Base-by-base conservation (phyloP, 164 flowering plant species). In the Vitis rotundifolia region DNA sequence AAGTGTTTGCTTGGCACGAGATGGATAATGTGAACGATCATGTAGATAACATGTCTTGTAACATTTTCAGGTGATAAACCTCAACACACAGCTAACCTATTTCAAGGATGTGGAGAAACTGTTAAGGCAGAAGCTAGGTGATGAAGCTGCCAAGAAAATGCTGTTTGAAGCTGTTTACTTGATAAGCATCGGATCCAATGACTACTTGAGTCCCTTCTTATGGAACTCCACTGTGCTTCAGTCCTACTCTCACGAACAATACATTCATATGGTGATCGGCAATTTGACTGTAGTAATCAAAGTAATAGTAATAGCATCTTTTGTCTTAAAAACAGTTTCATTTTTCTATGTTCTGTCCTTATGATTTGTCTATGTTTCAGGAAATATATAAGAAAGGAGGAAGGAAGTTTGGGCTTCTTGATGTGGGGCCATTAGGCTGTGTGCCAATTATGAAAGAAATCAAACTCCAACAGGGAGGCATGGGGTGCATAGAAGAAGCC, bases 391-490 rank as follows among this genome's bases (percentile, higher is more conserved):
- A 71, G 22, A 22, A 18, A 10, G 81, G 81, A 64, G 81, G 81
- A 22, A 59, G 78, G 64, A 77, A 80, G 55, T 68, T 80, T 49
- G 78, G 64, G 5, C 72, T 80, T 52, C 74, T 71, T 12, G 74
- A 68, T 49, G 63, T 71, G 7, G 80, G 76, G n/a, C 76, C 78
- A 1, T 13, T 74, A 26, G 82, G 79, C 1, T 79, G 82, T 65
- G 31, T 68, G 61, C 82, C 82, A 11, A 47, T 26, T 3, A 51
- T 53, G 61, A 64, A 55, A 69, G 58, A 50, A 11, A 76, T 55
- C 68, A 50, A 66, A 29, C 61, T 29, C 11, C 22, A 18, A 15
- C 59, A 7, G 8, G 64, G 29, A 37, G 44, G 44, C 62, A 2
- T 22, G 51, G 49, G 22, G 4, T 82, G 81, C 62, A 6, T 47